phyloP scores from a whole-genome alignment of 768 basidiomycete genomes.

The Strobilomyces dryophilus region DNA sequence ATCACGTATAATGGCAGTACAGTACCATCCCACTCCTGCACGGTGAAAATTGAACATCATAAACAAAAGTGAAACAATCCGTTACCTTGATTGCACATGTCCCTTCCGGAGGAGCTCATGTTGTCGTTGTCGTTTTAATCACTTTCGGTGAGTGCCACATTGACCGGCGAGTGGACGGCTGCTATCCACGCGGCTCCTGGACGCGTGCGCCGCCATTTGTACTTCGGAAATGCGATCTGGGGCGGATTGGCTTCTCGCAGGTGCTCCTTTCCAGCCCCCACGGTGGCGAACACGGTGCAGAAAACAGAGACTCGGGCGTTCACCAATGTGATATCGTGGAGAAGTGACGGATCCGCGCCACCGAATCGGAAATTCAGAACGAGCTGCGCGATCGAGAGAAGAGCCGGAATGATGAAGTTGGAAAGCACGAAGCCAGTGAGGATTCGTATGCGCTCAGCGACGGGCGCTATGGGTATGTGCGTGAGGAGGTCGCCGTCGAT shows the following conservation, averaged over 20 bases:
- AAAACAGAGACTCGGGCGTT: constrained; percentile 5
- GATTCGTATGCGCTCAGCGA: too few relatives aligned
- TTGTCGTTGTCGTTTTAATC: not conserved
- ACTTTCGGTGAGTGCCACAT: not conserved
- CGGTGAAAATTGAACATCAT: not conserved
- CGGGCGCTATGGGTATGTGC: too few relatives aligned
- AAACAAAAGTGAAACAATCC: not conserved
- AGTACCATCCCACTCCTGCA: too few relatives aligned
- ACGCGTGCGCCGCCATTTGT: too few relatives aligned
- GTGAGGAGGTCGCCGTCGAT: too few relatives aligned
- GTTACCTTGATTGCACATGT: not conserved
- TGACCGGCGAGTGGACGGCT: not conserved
- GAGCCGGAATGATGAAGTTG: constrained; percentile 25
- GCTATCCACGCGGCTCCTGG: too few relatives aligned
- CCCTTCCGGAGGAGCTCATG: not conserved
- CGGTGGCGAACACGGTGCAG: constrained; percentile 7
- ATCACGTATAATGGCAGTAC: not conserved
- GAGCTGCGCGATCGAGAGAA: constrained; percentile 25
- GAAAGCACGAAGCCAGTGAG: constrained; percentile 19
- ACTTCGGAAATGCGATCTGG: too few relatives aligned
- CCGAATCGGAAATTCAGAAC: constrained; percentile 18
- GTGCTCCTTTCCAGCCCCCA: not conserved
- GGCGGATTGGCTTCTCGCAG: not conserved
- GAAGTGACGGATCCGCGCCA: not conserved
- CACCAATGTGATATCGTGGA: not conserved